A percentile compares a stretch with the other conserved stretches of the same genome.
Evolutionary conservation across 2,329 filamentous ascomycete genomes (phyloP).

Genomic region (Torrubiellomyces zombiae): DNA sequence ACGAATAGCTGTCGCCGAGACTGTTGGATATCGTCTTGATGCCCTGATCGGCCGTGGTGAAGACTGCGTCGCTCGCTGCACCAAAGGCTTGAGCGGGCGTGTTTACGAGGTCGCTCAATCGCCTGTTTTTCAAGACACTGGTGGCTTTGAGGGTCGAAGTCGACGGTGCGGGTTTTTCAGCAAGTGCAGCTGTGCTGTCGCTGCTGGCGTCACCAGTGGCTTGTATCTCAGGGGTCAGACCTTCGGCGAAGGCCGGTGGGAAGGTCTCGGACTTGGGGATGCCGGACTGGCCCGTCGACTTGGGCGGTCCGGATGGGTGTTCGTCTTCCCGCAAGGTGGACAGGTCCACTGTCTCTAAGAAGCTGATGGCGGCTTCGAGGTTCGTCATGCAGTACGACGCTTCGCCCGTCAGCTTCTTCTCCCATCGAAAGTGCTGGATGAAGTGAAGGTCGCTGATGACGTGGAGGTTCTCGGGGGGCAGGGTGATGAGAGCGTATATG

Average conservation of each 20-base stretch:
- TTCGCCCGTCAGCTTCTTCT: slow-evolving; percentile 78
- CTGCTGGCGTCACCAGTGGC: slow-evolving; percentile 16
- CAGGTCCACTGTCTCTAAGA: slow-evolving; percentile 87
- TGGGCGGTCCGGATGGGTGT: slow-evolving; percentile 48
- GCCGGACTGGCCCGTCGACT: slow-evolving; percentile 29
- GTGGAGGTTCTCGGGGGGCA: slow-evolving; percentile 69
- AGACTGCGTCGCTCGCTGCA: slow-evolving; percentile 67
- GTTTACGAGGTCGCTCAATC: slow-evolving; percentile 74
- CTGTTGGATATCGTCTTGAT: slow-evolving; percentile 85
- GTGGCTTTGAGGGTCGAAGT: slow-evolving; percentile 26
- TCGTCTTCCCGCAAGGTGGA: slow-evolving; percentile 76
- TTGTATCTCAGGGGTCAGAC: slow-evolving; percentile 18
- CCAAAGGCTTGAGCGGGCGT: slow-evolving; percentile 68
- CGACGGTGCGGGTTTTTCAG: slow-evolving; percentile 20
- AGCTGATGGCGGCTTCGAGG: slow-evolving; percentile 84
- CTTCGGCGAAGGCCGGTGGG: slow-evolving; percentile 37
- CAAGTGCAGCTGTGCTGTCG: slow-evolving; percentile 14
- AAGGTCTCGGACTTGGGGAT: slow-evolving; percentile 37
- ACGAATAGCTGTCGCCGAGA: slow-evolving; percentile 83
- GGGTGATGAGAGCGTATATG: slow-evolving; percentile 89
- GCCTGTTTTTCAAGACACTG: slow-evolving; percentile 46
- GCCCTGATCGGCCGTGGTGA: slow-evolving; percentile 79
- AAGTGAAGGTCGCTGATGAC: slow-evolving; percentile 92
- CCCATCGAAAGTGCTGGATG: slow-evolving; percentile 78
- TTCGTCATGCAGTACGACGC: slow-evolving; percentile 94